Evolutionary conservation across 805 yeast genomes (phyloP).

Genomic region (Suhomyces sp.): DNA sequence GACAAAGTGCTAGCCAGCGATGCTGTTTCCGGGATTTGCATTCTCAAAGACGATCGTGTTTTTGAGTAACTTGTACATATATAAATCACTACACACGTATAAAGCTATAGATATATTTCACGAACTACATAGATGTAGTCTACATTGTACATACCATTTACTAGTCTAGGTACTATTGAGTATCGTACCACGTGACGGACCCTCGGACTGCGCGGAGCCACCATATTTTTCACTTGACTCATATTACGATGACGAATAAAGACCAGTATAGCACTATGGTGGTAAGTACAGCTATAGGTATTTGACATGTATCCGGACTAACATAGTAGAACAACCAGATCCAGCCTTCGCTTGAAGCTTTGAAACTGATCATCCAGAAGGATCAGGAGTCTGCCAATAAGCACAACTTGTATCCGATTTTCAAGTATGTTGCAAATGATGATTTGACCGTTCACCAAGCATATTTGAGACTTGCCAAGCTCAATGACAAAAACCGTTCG

Average conservation of each 20-base stretch:
- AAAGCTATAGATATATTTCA: neutral
- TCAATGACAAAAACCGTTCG: slow-evolving; percentile 47
- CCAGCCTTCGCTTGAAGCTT: slow-evolving; percentile 37
- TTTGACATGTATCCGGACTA: neutral
- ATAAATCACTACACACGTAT: neutral
- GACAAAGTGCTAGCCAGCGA: slow-evolving; percentile 44
- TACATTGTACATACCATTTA: neutral
- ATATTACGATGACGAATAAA: neutral
- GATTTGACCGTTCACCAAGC: slow-evolving; percentile 88
- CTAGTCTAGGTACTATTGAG: no score
- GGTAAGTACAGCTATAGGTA: neutral
- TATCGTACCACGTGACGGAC: neutral
- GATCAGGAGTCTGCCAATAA: slow-evolving; percentile 5
- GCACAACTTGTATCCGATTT: slow-evolving; percentile 80
- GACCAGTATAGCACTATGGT: neutral
- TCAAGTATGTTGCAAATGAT: slow-evolving; percentile 67
- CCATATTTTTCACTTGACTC: neutral
- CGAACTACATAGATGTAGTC: neutral
- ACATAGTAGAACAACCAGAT: slow-evolving; percentile 18
- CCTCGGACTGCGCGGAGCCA: neutral
- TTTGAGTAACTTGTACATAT: neutral
- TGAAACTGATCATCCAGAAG: slow-evolving; percentile 22
- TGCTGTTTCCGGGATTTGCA: slow-evolving; percentile 36
- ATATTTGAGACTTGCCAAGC: slow-evolving; percentile 74
- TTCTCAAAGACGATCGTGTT: slow-evolving; percentile 26